These are phyloP conservation scores for Acanthamoeba sp. DNA, from an alignment of 208 protist genomes.

Conservation along the genomic window DNA sequence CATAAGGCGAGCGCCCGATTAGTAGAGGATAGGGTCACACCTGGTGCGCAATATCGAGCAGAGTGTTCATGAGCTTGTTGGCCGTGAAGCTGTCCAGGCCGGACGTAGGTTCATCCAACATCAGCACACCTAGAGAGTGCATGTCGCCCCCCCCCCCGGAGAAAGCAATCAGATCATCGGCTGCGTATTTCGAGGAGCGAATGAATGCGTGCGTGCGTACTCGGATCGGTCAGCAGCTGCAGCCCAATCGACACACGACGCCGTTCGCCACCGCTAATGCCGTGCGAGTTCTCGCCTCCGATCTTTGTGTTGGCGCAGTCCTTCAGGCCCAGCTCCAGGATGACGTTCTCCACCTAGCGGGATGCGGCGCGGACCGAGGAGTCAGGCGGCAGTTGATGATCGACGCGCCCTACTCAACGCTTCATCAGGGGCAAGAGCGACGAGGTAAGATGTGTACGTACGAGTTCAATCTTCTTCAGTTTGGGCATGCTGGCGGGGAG, in stretches of 20 bases:
- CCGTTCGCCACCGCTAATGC: slow-evolving; percentile 84
- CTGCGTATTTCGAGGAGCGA: background rate
- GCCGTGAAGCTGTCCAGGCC: slow-evolving; percentile 63
- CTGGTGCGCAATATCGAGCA: slow-evolving; percentile 15
- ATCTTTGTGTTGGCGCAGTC: slow-evolving; percentile 73
- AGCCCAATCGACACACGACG: slow-evolving; percentile 81
- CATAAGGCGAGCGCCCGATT: background rate
- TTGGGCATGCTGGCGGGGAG: background rate
- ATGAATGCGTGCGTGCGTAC: background rate
- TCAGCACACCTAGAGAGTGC: slow-evolving; percentile 39
- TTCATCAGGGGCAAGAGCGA: too few relatives aligned
- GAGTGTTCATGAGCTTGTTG: slow-evolving; percentile 12
- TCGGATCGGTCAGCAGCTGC: slow-evolving; percentile 60
- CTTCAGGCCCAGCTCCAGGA: slow-evolving; percentile 75
- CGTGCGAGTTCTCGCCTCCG: slow-evolving; percentile 76
- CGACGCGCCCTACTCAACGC: too few relatives aligned
- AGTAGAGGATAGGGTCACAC: background rate
- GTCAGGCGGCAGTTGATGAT: background rate
- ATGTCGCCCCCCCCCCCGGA: too few relatives aligned
- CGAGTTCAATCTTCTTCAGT: slow-evolving; percentile 8
- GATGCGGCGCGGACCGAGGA: background rate
- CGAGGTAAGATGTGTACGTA: background rate
- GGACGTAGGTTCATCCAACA: slow-evolving; percentile 44
- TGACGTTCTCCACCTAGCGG: slow-evolving; percentile 73
- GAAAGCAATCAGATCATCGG: too few relatives aligned